Evolutionary conservation across 352 stramenopile species (phyloP).

Genomic region (Phytophthora sansomeana): DNA sequence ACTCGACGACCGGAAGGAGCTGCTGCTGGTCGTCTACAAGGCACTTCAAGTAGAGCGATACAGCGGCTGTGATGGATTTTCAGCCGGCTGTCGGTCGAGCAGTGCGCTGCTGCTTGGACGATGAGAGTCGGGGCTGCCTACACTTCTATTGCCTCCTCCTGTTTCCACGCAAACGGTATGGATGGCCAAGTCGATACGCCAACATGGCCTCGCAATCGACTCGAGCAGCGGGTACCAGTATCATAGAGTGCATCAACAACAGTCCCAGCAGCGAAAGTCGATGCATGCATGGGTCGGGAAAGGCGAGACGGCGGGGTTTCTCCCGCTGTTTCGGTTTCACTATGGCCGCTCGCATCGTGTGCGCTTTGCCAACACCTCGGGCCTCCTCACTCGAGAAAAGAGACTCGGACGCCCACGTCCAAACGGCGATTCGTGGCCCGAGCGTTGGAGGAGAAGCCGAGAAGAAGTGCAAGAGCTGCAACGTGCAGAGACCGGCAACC

Average conservation of each 20-base stretch:
- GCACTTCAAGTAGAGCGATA: conserved; percentile 18
- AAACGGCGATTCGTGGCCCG: conserved; percentile 17
- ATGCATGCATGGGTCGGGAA: conserved; percentile 21
- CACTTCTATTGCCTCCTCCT: conserved; percentile 26
- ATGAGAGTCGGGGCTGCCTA: conserved; percentile 18
- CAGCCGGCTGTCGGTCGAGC: conserved; percentile 3
- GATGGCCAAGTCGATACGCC: conserved; percentile 12
- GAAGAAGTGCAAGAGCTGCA: conserved; percentile 46
- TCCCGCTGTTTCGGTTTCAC: conserved; percentile 22
- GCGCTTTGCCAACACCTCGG: not conserved
- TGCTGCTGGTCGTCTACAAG: conserved; percentile 15
- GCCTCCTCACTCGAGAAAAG: conserved; percentile 30
- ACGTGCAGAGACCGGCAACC: conserved; percentile 33
- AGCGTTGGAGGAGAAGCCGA: conserved; percentile 19
- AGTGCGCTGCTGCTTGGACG: conserved; percentile 1
- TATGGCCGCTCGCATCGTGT: conserved; percentile 5
- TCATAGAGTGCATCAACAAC: not conserved
- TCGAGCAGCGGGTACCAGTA: conserved; percentile 15
- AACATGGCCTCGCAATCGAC: conserved; percentile 10
- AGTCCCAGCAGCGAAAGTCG: conserved; percentile 9
- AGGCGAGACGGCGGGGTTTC: conserved; percentile 24
- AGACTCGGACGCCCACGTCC: not conserved
- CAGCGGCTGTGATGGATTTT: not conserved
- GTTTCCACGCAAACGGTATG: conserved; percentile 30
- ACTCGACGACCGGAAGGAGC: not conserved